These are phyloP conservation scores for Mucor racemosus DNA, from an alignment of 371 early-diverging fungal genomes.

Conservation along the genomic window DNA sequence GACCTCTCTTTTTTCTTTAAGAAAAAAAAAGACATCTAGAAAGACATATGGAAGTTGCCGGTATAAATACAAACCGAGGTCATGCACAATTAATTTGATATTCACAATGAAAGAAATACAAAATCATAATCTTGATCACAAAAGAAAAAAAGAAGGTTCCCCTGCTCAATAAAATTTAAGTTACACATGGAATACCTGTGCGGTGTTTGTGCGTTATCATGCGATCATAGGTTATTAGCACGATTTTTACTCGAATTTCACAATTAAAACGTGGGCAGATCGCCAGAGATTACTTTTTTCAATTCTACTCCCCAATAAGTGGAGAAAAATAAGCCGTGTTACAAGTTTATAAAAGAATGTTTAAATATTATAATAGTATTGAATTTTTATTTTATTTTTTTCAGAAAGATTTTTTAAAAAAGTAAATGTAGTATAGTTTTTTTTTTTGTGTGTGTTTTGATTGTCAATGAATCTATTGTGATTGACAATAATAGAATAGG, in stretches of 20 bases:
- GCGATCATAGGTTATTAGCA: conserved; percentile 25
- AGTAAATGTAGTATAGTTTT: conserved; percentile 1
- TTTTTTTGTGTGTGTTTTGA: not conserved
- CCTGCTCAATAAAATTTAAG: not conserved
- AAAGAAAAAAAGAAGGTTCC: conserved; percentile 4
- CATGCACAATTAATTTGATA: conserved; percentile 5
- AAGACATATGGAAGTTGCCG: not conserved
- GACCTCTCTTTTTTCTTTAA: not conserved
- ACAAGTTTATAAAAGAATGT: not conserved
- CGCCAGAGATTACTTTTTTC: conserved; percentile 25
- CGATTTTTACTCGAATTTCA: not conserved
- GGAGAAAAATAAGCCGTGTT: not conserved
- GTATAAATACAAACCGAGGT: not conserved
- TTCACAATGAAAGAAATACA: not conserved
- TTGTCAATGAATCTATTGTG: conserved; percentile 16
- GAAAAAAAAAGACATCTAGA: not conserved
- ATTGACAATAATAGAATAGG: conserved; percentile 9
- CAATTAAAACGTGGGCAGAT: conserved; percentile 30
- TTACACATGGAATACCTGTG: conserved; percentile 23
- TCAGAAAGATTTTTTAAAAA: not conserved
- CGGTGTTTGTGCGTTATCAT: conserved; percentile 27
- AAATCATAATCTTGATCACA: not conserved
- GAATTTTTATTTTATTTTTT: conserved; percentile 8
- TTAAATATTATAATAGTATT: not conserved
- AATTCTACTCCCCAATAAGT: not conserved